Conservation (phyloP, 371 early-diverging fungal species). For the Haplosporangium sp. region DNA sequence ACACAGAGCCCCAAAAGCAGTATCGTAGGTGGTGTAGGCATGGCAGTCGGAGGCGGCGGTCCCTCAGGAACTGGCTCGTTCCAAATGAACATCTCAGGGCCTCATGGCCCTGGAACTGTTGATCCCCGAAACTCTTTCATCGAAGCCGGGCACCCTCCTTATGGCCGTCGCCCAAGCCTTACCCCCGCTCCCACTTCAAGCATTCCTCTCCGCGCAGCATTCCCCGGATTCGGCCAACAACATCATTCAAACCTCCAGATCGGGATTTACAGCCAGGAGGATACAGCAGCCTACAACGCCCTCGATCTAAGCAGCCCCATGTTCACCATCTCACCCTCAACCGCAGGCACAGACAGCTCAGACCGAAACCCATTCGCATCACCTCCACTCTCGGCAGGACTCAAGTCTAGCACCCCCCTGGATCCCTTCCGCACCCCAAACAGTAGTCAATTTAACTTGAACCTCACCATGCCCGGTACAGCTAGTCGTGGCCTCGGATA, state of each 20-base stretch:
- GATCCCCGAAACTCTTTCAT: conserved; percentile 18
- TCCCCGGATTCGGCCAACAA: conserved; percentile 17
- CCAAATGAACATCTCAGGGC: conserved; percentile 12
- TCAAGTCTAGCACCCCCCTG: conserved; percentile 9
- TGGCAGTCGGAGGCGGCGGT: conserved; percentile 16
- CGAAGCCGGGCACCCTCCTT: conserved; percentile 1
- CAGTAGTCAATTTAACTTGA: conserved; percentile 21
- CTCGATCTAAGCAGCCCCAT: conserved; percentile 17
- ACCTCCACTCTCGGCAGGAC: conserved; percentile 23
- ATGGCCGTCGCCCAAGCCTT: conserved; percentile 20
- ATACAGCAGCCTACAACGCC: neutral
- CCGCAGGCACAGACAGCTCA: conserved; percentile 3
- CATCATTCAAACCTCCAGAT: conserved; percentile 16
- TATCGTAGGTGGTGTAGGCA: conserved; percentile 30
- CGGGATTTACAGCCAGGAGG: neutral
- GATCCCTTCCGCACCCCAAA: conserved; percentile 34
- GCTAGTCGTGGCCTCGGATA: neutral
- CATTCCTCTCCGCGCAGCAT: conserved; percentile 8
- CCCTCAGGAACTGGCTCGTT: conserved; percentile 13
- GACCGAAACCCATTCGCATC: conserved; percentile 23
- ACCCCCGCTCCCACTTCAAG: neutral
- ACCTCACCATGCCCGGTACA: neutral
- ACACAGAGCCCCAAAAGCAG: conserved; percentile 9
- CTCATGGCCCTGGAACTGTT: conserved; percentile 6
- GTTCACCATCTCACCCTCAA: conserved; percentile 32